Base-by-base conservation (phyloP, 495 filamentous ascomycete species). In the Corynascus novoguineensis region DNA sequence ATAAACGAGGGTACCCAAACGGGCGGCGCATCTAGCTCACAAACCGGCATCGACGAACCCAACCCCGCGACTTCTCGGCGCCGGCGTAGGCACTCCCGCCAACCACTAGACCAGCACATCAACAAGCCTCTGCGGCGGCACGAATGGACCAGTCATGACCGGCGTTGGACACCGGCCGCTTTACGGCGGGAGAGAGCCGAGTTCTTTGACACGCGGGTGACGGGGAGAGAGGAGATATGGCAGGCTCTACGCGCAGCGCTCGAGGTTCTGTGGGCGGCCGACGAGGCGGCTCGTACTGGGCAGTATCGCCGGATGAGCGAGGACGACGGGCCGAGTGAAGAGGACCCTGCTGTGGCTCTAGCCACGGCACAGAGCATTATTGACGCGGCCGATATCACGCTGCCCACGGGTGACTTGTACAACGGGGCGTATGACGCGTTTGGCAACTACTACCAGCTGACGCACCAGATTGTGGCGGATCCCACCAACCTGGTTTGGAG, bases 141-240 rank as follows among this genome's bases (percentile, higher is more conserved):
- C 58, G 66, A 74, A 57, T 83, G 80, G 80, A 67, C 64, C 11
- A 72, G 77, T 52, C 66, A 68, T 12, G 69, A 72, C 59, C 66
- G 72, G 8, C 48, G 57, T 0, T 83, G 79, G 79, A 78, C 78
- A 0, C 71, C 69, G 0, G 46, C 63, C 14, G 61, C 73, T 5
- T 48, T 83, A 12, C 68, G 74, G 24, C 69, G 68, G 21, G 77
- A 83, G 59, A 70, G 80, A 34, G 67, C 69, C 24, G 88, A 88
- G 55, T 93, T 90, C 72, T 93, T 89, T 60, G 87, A 91, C 53
- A 97, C 92, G 3, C 74, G 88, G 31, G 88, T 93, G 4, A 86
- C 86, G 5, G 90, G 90, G 10, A 78, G 82, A 6, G 58, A 78
- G 14, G 89, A 95, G 62, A 76, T 92, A 38, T 97, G 92, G 92